Evolutionary conservation across 345 rosid genomes (phyloP), one percentile per base, ranked within the genome.

Genomic region (Durio zibethinus): DNA sequence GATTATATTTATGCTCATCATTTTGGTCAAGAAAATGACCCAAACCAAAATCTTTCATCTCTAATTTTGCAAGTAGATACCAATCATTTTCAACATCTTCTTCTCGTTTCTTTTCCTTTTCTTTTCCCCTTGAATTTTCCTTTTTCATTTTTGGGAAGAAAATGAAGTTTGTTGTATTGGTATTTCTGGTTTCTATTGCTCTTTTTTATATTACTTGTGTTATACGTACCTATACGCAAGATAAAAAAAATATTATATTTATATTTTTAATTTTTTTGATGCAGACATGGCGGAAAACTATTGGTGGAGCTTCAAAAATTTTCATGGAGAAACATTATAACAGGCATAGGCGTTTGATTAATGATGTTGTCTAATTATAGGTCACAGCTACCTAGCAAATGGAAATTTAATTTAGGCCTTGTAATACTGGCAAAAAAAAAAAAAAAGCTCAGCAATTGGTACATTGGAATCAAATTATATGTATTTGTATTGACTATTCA

Each of bases 201-300:
- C 10, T 16, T 16, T 50, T 16, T 5, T 16, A 5, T 18, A 18
- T 52, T 53, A 25, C 2, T 53, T 20, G 4, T 54, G 59, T 53
- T n/a, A 53, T 7, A 53, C 7, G 60, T n/a, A 10, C 27, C 25
- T 2, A n/a, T n/a, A n/a, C 10, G 27, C 27, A n/a, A 10, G 12
- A 8, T 1, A 54, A 54, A 8, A 53, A 52, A 4, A 20, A 53
- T 33, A 33, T 33, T 33, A 1, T 33, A 33, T 1, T n/a, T 33
- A 33, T 33, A 33, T 33, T 33, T 33, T 33, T 33, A 33, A 5
- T 2, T 61, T 48, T 1, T 12, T 23, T 57, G 0, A 29, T 68
- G 85, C 87, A 92, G 99, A 92, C 97, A 53, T 93, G 97, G 98
- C 91, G 94, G 21, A 91, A 80, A 79, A 92, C 98, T 18, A 81